Evolutionary conservation across 176 grass and related monocot species (phyloP).

Genomic region (Juncus effusus): DNA sequence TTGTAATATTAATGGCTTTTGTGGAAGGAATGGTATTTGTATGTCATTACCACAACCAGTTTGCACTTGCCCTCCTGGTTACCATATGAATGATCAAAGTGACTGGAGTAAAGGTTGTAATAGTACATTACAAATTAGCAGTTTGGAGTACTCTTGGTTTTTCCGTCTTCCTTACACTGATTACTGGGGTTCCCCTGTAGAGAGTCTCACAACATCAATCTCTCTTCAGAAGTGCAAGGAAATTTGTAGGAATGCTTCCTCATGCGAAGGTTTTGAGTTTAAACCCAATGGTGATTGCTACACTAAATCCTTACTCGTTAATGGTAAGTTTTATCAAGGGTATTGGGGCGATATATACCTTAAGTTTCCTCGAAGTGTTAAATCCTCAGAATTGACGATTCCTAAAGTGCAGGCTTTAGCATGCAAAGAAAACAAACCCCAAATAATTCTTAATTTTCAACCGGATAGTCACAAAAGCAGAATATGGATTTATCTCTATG

Average conservation of each 20-base stretch:
- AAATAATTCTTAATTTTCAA: conserved; percentile 7
- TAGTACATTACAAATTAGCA: conserved; percentile 10
- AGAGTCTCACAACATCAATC: conserved; percentile 6
- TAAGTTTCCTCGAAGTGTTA: conserved; percentile 14
- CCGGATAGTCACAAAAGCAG: not conserved
- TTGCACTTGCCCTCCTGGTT: conserved; percentile 44
- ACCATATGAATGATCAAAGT: conserved; percentile 25
- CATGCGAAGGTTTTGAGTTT: conserved; percentile 42
- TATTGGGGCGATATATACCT: conserved; percentile 30
- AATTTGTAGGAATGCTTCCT: conserved; percentile 25
- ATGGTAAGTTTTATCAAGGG: conserved; percentile 24
- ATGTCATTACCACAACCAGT: conserved; percentile 29
- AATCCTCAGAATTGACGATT: conserved; percentile 16
- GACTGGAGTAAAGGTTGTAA: conserved; percentile 47
- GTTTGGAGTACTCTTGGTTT: not conserved
- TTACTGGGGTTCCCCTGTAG: not conserved
- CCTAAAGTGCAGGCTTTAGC: not conserved
- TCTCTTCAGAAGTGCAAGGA: conserved; percentile 19
- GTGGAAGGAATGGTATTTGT: conserved; percentile 41
- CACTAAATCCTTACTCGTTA: conserved; percentile 36
- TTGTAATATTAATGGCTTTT: conserved; percentile 43
- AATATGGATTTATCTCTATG: conserved; percentile 40
- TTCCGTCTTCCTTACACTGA: conserved; percentile 12
- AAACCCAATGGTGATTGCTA: conserved; percentile 31
- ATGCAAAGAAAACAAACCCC: conserved; percentile 13